Evolutionary conservation across 192 early-diverging fungal species (phyloP).

Genomic region (Tieghemiomyces parasiticus): DNA sequence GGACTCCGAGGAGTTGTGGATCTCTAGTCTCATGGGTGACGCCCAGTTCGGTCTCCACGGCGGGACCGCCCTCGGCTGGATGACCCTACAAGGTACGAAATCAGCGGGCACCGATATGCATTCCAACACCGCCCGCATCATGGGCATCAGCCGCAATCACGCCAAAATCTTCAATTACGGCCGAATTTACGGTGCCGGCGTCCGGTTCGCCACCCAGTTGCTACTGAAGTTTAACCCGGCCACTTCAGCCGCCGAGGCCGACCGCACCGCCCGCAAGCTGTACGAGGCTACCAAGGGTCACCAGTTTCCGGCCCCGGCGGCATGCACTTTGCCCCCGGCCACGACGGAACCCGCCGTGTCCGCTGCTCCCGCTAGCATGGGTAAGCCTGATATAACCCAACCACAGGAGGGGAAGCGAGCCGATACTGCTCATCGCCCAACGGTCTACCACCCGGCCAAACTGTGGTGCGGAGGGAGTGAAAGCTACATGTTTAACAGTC

Average conservation of each 20-base stretch:
- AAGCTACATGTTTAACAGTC: conserved; percentile 85
- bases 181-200: conserved; percentile 90
- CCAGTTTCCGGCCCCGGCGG: conserved; percentile 21
- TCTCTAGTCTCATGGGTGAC: conserved; percentile 84
- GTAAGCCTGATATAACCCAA: neutral
- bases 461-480: conserved; percentile 88
- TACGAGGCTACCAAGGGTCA: conserved; percentile 75
- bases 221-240: conserved; percentile 65
- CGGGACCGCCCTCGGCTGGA: conserved; percentile 86
- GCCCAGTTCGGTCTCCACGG: conserved; percentile 88
- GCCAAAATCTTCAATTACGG: conserved; percentile 95
- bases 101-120: conserved; percentile 78
- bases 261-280: conserved; percentile 45
- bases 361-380: neutral
- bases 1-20: conserved; percentile 95
- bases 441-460: no score
- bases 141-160: conserved; percentile 72
- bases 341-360: conserved; percentile 12
- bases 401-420: no score
- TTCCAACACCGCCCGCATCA: conserved; percentile 75
- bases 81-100: conserved; percentile 95
- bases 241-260: conserved; percentile 46
- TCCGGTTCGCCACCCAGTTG: conserved; percentile 62
- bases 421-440: no score
- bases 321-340: neutral